Conservation (phyloP, 192 early-diverging fungal genomes). For the Coemansia sp. region DNA sequence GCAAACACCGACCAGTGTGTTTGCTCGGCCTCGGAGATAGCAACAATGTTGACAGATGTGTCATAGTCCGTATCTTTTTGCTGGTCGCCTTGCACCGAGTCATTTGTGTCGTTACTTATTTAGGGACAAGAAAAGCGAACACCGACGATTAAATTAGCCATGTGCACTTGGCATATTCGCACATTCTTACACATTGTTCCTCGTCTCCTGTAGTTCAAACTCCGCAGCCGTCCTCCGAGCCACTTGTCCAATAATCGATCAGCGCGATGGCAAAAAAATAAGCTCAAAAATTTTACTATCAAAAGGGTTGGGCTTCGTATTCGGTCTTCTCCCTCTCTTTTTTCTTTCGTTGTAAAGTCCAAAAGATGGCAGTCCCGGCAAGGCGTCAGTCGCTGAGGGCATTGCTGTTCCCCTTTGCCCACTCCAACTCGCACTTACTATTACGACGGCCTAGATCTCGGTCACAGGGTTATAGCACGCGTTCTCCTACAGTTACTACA, state of each 20-base stretch:
- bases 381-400: background rate
- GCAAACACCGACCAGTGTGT: no score
- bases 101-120: background rate
- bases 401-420: background rate
- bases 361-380: background rate
- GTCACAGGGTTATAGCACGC: background rate
- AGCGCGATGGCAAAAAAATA: background rate
- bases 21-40: background rate
- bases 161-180: conserved; percentile 3
- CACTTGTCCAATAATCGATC: background rate
- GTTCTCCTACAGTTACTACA: background rate
- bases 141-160: background rate
- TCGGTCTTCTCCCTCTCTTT: background rate
- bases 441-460: background rate
- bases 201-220: background rate
- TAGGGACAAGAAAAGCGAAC: background rate
- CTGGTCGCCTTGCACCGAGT: background rate
- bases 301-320: background rate
- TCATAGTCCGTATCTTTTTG: background rate
- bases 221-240: background rate
- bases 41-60: background rate
- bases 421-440: background rate
- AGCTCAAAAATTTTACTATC: background rate
- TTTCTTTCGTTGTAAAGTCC: background rate
- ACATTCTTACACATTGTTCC: background rate